A percentile compares a stretch with the other conserved stretches of the same genome.
phyloP scores from a whole-genome alignment of 2,329 filamentous ascomycete genomes.

The Hymenotorrendiella dingleyae region DNA sequence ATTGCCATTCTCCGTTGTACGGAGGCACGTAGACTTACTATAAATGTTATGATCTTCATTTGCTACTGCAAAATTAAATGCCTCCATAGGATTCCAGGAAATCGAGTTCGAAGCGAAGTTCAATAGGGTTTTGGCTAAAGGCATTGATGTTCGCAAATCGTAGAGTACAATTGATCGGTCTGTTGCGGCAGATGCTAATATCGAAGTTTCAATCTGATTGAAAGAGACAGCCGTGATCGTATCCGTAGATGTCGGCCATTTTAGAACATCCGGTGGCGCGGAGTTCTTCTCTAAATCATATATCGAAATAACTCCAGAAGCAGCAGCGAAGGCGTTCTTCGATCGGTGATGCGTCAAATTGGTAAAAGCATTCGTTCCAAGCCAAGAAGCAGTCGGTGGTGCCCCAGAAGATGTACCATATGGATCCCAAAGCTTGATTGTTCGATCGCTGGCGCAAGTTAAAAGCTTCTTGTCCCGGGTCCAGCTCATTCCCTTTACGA shows the following conservation, averaged over 20 bases:
- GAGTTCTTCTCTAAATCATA: conserved; percentile 82
- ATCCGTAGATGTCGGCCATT: conserved; percentile 83
- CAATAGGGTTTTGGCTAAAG: conserved; percentile 74
- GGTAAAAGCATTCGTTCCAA: conserved; percentile 78
- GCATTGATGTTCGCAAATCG: conserved; percentile 80
- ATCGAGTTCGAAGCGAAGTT: conserved; percentile 79
- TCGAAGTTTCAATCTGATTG: conserved; percentile 89
- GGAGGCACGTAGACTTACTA: too few relatives aligned
- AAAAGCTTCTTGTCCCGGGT: conserved; percentile 79
- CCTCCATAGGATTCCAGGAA: conserved; percentile 94
- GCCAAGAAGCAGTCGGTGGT: conserved; percentile 75
- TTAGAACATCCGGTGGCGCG: conserved; percentile 72
- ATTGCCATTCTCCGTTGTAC: too few relatives aligned
- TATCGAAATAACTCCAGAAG: conserved; percentile 73
- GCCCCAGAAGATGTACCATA: conserved; percentile 65
- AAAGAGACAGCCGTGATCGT: conserved; percentile 86
- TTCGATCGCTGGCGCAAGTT: conserved; percentile 79
- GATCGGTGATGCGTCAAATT: conserved; percentile 77
- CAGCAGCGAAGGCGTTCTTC: conserved; percentile 71
- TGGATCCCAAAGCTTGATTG: conserved; percentile 87
- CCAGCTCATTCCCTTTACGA: conserved; percentile 89
- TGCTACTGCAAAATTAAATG: conserved; percentile 88
- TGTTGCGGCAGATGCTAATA: conserved; percentile 77
- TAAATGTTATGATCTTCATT: conserved; percentile 67
- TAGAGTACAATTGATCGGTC: conserved; percentile 88